Conservation (phyloP, 2,329 filamentous ascomycete genomes). For the Hirsutella rhossiliensis region DNA sequence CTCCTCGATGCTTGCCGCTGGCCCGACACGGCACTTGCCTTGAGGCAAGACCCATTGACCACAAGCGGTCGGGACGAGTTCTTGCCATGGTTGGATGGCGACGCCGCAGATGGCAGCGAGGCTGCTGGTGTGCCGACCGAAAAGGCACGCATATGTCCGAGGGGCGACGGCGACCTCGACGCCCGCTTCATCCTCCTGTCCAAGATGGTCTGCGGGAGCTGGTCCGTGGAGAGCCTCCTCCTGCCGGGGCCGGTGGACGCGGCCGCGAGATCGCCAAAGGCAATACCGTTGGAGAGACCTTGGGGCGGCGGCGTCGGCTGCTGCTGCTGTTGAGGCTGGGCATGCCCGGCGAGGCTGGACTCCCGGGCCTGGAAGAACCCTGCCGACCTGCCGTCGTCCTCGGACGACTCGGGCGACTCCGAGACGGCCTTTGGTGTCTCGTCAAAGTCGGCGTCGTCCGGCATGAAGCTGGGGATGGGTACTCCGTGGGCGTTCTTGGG, state of each 20-base stretch:
- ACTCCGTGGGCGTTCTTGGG: slow-evolving; percentile 34
- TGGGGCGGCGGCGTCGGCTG: slow-evolving; percentile 11
- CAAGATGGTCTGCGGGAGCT: slow-evolving; percentile 39
- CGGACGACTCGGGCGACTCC: slow-evolving; percentile 35
- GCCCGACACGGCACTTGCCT: slow-evolving; percentile 14
- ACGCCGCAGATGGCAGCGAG: slow-evolving; percentile 23
- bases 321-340: slow-evolving; percentile 9
- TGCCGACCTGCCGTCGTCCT: slow-evolving; percentile 29
- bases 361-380: slow-evolving; percentile 14
- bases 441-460: slow-evolving; percentile 40
- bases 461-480: slow-evolving; percentile 41
- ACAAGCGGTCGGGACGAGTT: slow-evolving; percentile 33
- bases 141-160: slow-evolving; percentile 35
- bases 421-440: slow-evolving; percentile 27
- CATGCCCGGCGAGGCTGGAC: slow-evolving; percentile 12
- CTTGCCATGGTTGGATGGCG: slow-evolving; percentile 21
- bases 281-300: slow-evolving; percentile 24
- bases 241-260: slow-evolving; percentile 23
- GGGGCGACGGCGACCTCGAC: slow-evolving; percentile 44
- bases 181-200: slow-evolving; percentile 40
- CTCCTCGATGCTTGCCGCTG: slow-evolving; percentile 8
- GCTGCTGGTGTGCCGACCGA: slow-evolving; percentile 28
- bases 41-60: slow-evolving; percentile 35
- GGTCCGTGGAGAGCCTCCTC: slow-evolving; percentile 39
- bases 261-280: slow-evolving; percentile 34